Conservation (phyloP, 192 early-diverging fungal genomes). For the Backusella morwellensis region DNA sequence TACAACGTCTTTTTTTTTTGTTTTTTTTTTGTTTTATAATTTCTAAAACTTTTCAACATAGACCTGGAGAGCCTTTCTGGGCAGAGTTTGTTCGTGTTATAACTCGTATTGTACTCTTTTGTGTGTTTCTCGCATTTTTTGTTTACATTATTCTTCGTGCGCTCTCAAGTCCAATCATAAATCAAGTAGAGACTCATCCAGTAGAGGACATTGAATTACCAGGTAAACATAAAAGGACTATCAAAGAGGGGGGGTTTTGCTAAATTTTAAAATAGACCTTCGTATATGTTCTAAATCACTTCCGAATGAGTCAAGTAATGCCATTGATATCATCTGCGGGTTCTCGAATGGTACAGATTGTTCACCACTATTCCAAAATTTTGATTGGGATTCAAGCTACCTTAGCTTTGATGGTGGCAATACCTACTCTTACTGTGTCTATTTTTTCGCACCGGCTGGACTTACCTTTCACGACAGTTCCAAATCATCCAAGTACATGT, state of each 20-base stretch:
- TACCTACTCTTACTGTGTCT: background rate
- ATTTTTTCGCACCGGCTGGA: background rate
- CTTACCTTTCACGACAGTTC: background rate
- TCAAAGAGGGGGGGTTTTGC: background rate
- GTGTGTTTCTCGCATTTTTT: slow-evolving; percentile 1
- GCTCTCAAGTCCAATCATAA: background rate
- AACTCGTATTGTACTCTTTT: background rate
- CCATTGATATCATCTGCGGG: background rate
- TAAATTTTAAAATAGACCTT: background rate
- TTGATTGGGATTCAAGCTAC: background rate
- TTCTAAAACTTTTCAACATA: background rate
- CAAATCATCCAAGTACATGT: background rate
- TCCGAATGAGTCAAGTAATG: background rate
- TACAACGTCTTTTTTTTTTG: background rate
- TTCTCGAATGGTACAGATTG: background rate
- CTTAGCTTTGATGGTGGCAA: background rate
- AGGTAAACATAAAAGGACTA: background rate
- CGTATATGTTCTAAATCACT: background rate
- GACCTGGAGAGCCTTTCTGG: slow-evolving; percentile 19
- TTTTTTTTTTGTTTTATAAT: background rate
- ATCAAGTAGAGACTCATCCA: background rate
- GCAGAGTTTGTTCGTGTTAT: slow-evolving; percentile 3
- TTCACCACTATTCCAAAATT: background rate
- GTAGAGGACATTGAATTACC: background rate
- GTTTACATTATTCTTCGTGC: background rate